A percentile compares a stretch with the other conserved stretches of the same genome.
Conservation (phyloP, 139 green algal genomes). For the Asterochloris erici region DNA sequence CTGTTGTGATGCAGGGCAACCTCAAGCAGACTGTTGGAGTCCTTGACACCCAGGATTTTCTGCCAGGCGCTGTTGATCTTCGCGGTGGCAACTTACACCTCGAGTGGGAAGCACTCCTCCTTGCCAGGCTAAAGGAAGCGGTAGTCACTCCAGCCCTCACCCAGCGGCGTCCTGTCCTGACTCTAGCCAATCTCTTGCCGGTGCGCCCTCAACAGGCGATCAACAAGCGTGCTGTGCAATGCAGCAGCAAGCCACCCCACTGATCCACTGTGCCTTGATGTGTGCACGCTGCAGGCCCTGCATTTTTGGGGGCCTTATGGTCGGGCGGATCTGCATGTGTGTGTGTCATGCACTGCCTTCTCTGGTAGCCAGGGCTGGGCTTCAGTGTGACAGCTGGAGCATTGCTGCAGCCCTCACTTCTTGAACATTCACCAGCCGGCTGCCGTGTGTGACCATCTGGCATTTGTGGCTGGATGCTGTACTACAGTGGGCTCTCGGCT, state of each 20-base stretch:
- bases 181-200: slow-evolving; percentile 16
- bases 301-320: too few relatives aligned
- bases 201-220: not conserved
- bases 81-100: slow-evolving; percentile 24
- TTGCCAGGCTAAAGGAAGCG: slow-evolving; percentile 21
- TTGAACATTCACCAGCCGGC: too few relatives aligned
- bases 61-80: slow-evolving; percentile 26
- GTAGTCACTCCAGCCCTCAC: not conserved
- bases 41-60: slow-evolving; percentile 13
- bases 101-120: slow-evolving; percentile 18
- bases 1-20: slow-evolving; percentile 33
- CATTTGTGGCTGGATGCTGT: too few relatives aligned
- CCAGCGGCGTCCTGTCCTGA: slow-evolving; percentile 8
- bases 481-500: too few relatives aligned
- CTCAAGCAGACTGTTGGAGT: slow-evolving; percentile 27
- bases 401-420: too few relatives aligned
- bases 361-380: too few relatives aligned
- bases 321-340: too few relatives aligned
- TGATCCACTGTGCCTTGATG: not conserved
- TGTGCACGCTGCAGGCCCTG: not conserved
- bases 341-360: too few relatives aligned
- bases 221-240: not conserved
- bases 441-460: too few relatives aligned
- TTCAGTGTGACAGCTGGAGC: too few relatives aligned
- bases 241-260: not conserved